A percentile compares a stretch with the other conserved stretches of the same genome.
Evolutionary conservation across 805 yeast genomes (phyloP).

Genomic region (Candida glaebosa): DNA sequence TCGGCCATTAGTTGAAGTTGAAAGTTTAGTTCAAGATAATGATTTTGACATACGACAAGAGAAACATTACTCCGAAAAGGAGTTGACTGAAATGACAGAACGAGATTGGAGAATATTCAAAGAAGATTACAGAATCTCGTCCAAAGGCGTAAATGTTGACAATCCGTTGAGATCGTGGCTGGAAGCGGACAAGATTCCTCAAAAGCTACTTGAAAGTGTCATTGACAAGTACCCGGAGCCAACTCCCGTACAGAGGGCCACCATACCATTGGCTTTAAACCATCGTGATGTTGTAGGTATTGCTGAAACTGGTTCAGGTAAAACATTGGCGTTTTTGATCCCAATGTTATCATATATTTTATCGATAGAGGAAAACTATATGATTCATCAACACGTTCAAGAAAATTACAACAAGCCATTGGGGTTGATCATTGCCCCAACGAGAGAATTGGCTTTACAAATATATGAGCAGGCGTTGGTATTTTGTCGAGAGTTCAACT

Average conservation of each 20-base stretch:
- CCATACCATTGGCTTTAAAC: constrained; percentile 67
- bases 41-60: constrained; percentile 9
- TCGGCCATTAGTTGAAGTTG: constrained; percentile 32
- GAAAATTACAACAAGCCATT: constrained; percentile 65
- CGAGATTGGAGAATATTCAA: constrained; percentile 89
- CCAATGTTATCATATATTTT: constrained; percentile 62
- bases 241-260: constrained; percentile 87
- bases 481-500: constrained; percentile 39
- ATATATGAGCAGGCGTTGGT: constrained; percentile 64
- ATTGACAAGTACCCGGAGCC: constrained; percentile 52
- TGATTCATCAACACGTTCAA: constrained; percentile 39
- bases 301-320: constrained; percentile 98
- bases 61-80: constrained; percentile 68
- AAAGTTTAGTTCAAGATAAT: constrained; percentile 10
- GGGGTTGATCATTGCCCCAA: constrained; percentile 80
- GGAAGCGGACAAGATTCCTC: constrained; percentile 52
- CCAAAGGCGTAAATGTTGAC: constrained; percentile 42
- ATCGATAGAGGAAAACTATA: constrained; percentile 28
- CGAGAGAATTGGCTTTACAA: constrained; percentile 91
- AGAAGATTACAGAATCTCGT: constrained; percentile 69
- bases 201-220: constrained; percentile 23
- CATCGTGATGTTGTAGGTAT: constrained; percentile 74
- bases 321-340: constrained; percentile 76
- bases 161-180: constrained; percentile 74
- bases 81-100: constrained; percentile 58